A percentile compares a stretch with the other conserved stretches of the same genome.
Evolutionary conservation across 2,329 filamentous ascomycete species (phyloP).

Genomic region (Cercospora brassicicola): DNA sequence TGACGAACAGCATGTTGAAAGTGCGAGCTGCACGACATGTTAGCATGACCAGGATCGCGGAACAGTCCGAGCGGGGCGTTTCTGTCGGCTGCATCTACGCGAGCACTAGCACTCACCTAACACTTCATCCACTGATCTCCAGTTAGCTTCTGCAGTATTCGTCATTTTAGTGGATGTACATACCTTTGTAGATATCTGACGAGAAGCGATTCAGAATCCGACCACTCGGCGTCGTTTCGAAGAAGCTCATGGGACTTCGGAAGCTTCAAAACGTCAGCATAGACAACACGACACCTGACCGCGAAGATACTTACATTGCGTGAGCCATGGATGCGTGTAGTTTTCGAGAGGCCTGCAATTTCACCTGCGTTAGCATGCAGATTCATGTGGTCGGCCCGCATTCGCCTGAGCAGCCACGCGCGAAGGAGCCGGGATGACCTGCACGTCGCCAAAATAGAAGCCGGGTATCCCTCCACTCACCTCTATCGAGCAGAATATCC

Average conservation of each 20-base stretch:
- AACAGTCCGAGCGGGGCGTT: constrained; percentile 2
- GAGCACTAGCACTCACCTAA: constrained; percentile 57
- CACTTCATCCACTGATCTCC: constrained; percentile 66
- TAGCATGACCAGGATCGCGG: constrained; percentile 11
- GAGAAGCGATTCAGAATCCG: constrained; percentile 96
- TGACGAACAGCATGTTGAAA: constrained; percentile 81
- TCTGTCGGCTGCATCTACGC: constrained; percentile 53
- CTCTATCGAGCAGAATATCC: constrained; percentile 99
- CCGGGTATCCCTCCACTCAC: constrained; percentile 49
- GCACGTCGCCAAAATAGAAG: constrained; percentile 19
- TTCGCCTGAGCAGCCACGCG: constrained; percentile 28
- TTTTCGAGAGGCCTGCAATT: constrained; percentile 77
- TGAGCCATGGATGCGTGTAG: constrained; percentile 70
- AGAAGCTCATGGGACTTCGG: constrained; percentile 97
- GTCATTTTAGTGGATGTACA: background rate
- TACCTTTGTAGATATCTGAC: constrained; percentile 47
- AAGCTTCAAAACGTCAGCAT: constrained; percentile 51
- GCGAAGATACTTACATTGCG: constrained; percentile 20
- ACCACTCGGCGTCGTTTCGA: constrained; percentile 95
- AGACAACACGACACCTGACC: background rate
- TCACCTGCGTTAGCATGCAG: constrained; percentile 27
- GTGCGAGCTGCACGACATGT: constrained; percentile 57
- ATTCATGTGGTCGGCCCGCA: constrained; percentile 25
- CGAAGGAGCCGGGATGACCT: constrained; percentile 15
- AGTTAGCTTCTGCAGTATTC: constrained; percentile 14